Conservation (phyloP, 176 grass and related monocot genomes). For the Chrysopogon serrulatus region DNA sequence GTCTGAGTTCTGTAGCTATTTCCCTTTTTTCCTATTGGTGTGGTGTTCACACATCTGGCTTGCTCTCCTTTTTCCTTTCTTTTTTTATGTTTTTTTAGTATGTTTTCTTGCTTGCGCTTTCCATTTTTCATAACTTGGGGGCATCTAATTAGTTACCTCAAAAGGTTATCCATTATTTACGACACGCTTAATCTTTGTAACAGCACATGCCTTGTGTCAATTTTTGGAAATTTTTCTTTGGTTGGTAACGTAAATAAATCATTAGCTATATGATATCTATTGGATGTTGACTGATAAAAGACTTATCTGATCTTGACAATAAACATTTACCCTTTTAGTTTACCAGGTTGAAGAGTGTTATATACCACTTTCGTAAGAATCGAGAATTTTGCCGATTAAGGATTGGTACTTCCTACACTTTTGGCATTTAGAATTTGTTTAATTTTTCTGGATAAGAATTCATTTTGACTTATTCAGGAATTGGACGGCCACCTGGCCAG, state of each 20-base stretch:
- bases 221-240: neutral
- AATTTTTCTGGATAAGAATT: neutral
- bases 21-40: neutral
- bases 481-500: slow-evolving; percentile 71
- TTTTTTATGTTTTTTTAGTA: neutral
- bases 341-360: slow-evolving; percentile 74
- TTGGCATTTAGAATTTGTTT: neutral
- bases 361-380: slow-evolving; percentile 75
- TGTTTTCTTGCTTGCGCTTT: neutral
- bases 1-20: neutral
- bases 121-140: neutral
- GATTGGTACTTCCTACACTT: slow-evolving; percentile 54
- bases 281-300: neutral
- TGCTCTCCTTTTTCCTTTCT: neutral
- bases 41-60: neutral
- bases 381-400: slow-evolving; percentile 82
- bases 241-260: neutral
- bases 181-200: neutral
- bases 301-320: slow-evolving; percentile 16
- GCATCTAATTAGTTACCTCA: neutral
- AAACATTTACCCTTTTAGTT: slow-evolving; percentile 35
- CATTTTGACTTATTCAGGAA: slow-evolving; percentile 51
- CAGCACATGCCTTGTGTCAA: neutral
- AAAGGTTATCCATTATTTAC: neutral
- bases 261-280: neutral